Base-by-base conservation (phyloP, 176 grass and related monocot species). In the Leersia perrieri region DNA sequence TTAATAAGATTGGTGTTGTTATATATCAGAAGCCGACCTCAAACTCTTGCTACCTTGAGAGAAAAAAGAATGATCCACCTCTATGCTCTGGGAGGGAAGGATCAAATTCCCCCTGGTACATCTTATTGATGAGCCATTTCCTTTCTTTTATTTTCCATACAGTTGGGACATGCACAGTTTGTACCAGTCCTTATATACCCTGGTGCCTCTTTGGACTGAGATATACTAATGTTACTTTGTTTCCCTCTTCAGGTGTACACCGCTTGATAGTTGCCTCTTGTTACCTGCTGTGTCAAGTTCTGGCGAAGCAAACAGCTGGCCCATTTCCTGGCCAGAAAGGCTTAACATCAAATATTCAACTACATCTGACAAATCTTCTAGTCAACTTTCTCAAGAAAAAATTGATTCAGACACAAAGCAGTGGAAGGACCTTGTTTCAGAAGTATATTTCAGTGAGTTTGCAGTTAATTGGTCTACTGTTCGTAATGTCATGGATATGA, bases 401-500 rank as follows among this genome's bases (percentile, higher is more conserved):
- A 2, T 87, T 69, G 85, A 78, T 68, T 66, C 57, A 34, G 86
- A 98, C 74, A 73, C 70, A 75, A 88, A 86, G 28, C 33, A 82
- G 25, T 95, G 96, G 90, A 92, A 90, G 65, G 63, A 45, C 31
- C 74, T 93, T 88, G 79, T 93, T 89, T 85, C 60, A 63, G 88
- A 95, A 87, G 74, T 88, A 80, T 95, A 93, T 88, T 66, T 89
- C 70, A 87, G 61, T 58, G 75, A 89, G 42, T 78, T 95, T 66
- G 84, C 71, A 82, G 68, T 98, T 88, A 89, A 89, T 68, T 98
- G 96, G 96, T 88, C 88, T 49, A 89, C 76, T 3, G 39, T 95
- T 44, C 88, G 84, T 51, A 98, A 98, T 84, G 88, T 98, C 55
- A 95, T 98, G 86, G 96, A 95, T 57, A 91, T 98, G 92, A 95